Percentiles rank a stretch among this genome's conserved stretches.
Conservation (phyloP, 805 yeast genomes). For the Suhomyces tanzawaensis region DNA sequence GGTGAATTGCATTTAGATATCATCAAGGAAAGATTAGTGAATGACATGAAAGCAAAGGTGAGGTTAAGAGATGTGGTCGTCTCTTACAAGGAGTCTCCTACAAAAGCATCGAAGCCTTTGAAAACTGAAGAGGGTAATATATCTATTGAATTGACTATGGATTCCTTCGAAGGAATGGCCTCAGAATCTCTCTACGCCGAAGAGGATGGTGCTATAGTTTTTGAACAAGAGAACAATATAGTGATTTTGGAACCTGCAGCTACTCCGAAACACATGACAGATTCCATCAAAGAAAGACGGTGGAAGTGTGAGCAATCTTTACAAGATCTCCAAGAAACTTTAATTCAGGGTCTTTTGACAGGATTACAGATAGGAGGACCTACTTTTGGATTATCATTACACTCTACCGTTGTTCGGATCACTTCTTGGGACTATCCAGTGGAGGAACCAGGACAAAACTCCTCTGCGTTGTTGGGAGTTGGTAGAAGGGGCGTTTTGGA, state of each 20-base stretch:
- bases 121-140: conserved; percentile 17
- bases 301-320: conserved; percentile 51
- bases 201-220: conserved; percentile 36
- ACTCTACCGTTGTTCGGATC: conserved; percentile 58
- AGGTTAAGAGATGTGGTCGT: conserved; percentile 83
- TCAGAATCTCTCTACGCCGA: conserved; percentile 31
- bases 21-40: conserved; percentile 72
- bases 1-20: conserved; percentile 95
- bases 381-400: conserved; percentile 53
- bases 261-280: conserved; percentile 22
- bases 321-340: conserved; percentile 51
- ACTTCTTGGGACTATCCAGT: conserved; percentile 52
- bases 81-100: conserved; percentile 75
- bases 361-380: conserved; percentile 70
- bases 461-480: conserved; percentile 36
- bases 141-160: conserved; percentile 27
- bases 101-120: not conserved
- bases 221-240: conserved; percentile 50
- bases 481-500: conserved; percentile 36
- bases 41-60: conserved; percentile 78
- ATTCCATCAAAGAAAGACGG: conserved; percentile 30
- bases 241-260: conserved; percentile 35
- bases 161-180: conserved; percentile 38
- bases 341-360: conserved; percentile 58
- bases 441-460: conserved; percentile 41